phyloP scores from a whole-genome alignment of 169 alveolate species.

The Sarcocystis neurona region DNA sequence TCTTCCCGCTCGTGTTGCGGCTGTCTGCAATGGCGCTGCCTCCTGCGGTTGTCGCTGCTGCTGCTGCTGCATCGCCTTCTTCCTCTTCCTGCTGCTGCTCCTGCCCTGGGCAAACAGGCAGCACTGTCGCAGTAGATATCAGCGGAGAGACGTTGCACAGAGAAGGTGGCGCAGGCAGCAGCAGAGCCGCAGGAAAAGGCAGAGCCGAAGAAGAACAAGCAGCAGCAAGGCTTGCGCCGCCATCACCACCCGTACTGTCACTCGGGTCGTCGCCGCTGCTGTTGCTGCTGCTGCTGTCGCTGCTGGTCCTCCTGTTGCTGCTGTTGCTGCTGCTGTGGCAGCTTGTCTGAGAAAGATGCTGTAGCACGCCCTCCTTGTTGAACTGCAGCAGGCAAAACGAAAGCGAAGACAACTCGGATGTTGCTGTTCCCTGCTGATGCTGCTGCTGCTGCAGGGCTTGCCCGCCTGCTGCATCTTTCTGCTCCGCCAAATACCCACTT shows the following conservation, averaged over 20 bases:
- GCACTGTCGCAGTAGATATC: too few species aligned
- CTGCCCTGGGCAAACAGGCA: too few species aligned
- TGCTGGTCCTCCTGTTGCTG: neutral
- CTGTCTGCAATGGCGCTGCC: neutral
- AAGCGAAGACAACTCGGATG: neutral
- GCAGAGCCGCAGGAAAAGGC: too few species aligned
- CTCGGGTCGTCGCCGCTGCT: neutral
- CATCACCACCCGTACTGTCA: constrained; percentile 9
- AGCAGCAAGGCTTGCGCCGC: too few species aligned
- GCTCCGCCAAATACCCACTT: too few species aligned
- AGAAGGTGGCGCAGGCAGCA: too few species aligned
- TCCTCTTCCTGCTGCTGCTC: neutral
- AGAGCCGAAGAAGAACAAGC: too few species aligned
- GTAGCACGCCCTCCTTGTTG: too few species aligned
- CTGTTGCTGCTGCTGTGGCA: neutral
- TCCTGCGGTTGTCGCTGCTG: constrained; percentile 11
- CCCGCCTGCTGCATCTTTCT: neutral
- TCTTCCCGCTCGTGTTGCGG: neutral
- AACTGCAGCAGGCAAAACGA: neutral
- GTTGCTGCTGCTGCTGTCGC: neutral
- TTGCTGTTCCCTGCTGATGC: neutral
- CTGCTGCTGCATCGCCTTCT: constrained; percentile 4
- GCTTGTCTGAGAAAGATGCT: neutral
- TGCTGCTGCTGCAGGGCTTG: neutral
- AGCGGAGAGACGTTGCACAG: too few species aligned